Evolutionary conservation across 352 stramenopile species (phyloP), one percentile per base, ranked within the genome.

Genomic region (Phytophthora cryptogea): DNA sequence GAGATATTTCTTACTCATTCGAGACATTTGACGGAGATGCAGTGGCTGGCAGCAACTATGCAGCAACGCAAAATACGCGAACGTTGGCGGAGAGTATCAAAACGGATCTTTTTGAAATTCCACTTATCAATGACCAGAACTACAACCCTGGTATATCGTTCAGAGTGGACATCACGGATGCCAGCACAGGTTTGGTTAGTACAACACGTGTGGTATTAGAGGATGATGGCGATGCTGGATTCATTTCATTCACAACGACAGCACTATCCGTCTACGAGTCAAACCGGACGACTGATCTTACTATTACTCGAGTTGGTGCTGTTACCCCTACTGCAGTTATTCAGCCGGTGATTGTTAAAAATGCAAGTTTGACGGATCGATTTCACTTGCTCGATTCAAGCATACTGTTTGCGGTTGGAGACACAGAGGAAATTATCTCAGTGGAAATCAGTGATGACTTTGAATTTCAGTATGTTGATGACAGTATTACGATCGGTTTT

Each of bases 161-260:
- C 27, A 11, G 67, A 6, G 62, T 90, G 0, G 5, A 61, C 1
- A 62, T 90, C 14, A 59, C 40, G 0, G 78, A 88, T 50, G 44
- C 48, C 0, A 33, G 46, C 4, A 76, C 71, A 2, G 20, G 23
- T 2, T 36, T 63, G 6, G 17, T 48, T 26, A 80, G 59, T 3
- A 47, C 63, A 11, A 81, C 80, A 1, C 66, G 36, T 1, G 51
- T 90, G 8, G 42, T 60, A 11, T 54, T 90, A 6, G 30, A 45
- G 5, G 80, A 90, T 23, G 72, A 90, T 48, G 76, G 76, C 2
- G 78, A 90, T 36, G 80, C 77, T 9, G 80, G 80, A 8, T 76
- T 61, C 16, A 53, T 90, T 23, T 74, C 68, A 2, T 90, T 90
- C 51, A 46, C 20, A 3, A 43, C 48, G 13, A 4, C 57, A 26